Evolutionary conservation across 202 grass and related monocot species (phyloP).

Genomic region (Hordeum pubiflorum): DNA sequence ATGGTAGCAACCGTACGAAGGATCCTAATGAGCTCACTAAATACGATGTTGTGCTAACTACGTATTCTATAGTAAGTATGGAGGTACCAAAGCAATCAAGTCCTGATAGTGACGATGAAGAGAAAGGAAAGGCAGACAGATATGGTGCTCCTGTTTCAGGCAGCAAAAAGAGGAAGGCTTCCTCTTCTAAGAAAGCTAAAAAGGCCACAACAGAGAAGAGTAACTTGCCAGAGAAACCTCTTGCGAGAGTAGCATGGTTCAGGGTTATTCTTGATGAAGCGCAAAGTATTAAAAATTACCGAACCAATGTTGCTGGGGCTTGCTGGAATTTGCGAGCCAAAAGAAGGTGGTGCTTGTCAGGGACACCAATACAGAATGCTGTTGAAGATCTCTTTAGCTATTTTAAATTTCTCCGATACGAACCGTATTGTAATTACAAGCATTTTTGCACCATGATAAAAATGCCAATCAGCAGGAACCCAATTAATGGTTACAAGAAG

Average conservation of each 20-base stretch:
- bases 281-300: slow-evolving; percentile 98
- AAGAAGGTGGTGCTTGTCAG: slow-evolving; percentile 99
- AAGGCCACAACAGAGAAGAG: slow-evolving; percentile 38
- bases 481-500: slow-evolving; percentile 77
- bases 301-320: slow-evolving; percentile 89
- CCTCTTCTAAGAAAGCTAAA: slow-evolving; percentile 47
- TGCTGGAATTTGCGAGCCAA: slow-evolving; percentile 96
- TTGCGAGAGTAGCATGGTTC: slow-evolving; percentile 92
- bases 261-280: slow-evolving; percentile 98
- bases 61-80: slow-evolving; percentile 97
- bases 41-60: slow-evolving; percentile 97
- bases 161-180: slow-evolving; percentile 66
- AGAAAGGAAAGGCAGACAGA: slow-evolving; percentile 63
- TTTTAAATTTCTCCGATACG: slow-evolving; percentile 93
- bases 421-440: slow-evolving; percentile 70
- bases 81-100: slow-evolving; percentile 91
- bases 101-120: slow-evolving; percentile 86
- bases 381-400: slow-evolving; percentile 97
- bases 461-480: slow-evolving; percentile 71
- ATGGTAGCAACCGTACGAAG: slow-evolving; percentile 87
- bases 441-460: slow-evolving; percentile 81
- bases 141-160: slow-evolving; percentile 41
- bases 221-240: slow-evolving; percentile 66
- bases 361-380: slow-evolving; percentile 97
- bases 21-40: slow-evolving; percentile 82